These are phyloP conservation scores for Alternaria panax DNA, from an alignment of 2,329 filamentous ascomycete genomes.

Conservation along the genomic window DNA sequence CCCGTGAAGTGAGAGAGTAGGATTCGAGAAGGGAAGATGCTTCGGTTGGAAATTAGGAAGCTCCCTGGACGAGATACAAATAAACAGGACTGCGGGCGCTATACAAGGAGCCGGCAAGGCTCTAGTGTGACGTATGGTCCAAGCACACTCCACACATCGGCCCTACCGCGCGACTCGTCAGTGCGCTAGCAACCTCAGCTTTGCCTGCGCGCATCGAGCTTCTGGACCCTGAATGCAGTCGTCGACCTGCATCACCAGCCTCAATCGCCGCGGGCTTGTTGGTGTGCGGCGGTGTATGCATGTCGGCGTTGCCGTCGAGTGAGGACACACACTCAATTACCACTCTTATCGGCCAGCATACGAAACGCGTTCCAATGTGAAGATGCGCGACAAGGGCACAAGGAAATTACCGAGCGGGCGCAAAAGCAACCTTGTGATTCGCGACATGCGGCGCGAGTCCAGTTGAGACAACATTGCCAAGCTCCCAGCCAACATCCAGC, in stretches of 20 bases:
- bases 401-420: conserved; percentile 11
- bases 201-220: conserved; percentile 6
- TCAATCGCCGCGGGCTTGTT: conserved; percentile 13
- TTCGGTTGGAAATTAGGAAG: conserved; percentile 8
- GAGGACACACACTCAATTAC: conserved; percentile 10
- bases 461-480: conserved; percentile 18
- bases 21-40: conserved; percentile 13
- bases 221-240: conserved; percentile 22
- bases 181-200: conserved; percentile 15
- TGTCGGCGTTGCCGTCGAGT: conserved; percentile 16
- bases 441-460: conserved; percentile 13
- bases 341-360: neutral
- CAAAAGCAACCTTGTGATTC: conserved; percentile 15
- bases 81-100: conserved; percentile 29
- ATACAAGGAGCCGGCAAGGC: conserved; percentile 21
- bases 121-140: conserved; percentile 26
- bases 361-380: conserved; percentile 13
- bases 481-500: conserved; percentile 15
- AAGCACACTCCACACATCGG: conserved; percentile 26
- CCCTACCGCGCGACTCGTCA: conserved; percentile 11
- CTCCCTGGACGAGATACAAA: conserved; percentile 22
- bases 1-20: conserved; percentile 11
- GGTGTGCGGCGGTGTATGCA: conserved; percentile 5
- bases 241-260: conserved; percentile 22
- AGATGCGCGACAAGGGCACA: conserved; percentile 11